Conservation (phyloP, 345 rosid genomes). For the Psidium friedrichsthalianum region DNA sequence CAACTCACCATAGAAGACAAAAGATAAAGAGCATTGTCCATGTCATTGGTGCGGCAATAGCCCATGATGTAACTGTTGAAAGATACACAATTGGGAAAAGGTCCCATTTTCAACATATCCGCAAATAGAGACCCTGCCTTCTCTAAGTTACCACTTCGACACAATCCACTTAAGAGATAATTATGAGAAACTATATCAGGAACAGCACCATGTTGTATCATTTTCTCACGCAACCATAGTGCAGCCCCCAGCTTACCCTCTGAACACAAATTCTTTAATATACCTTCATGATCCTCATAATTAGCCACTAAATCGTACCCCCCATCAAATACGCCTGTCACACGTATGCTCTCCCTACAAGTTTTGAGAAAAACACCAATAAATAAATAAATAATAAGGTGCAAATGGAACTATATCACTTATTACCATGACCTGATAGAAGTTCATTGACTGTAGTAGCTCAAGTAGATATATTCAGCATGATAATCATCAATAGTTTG, state of each 20-base stretch:
- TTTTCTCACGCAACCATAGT: constrained; percentile 38
- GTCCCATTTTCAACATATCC: constrained; percentile 65
- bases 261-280: constrained; percentile 42
- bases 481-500: neutral
- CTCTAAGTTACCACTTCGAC: constrained; percentile 34
- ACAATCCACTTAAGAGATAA: constrained; percentile 49
- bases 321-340: constrained; percentile 6
- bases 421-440: neutral
- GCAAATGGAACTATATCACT: neutral
- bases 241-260: constrained; percentile 64
- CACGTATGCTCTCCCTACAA: constrained; percentile 45
- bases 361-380: neutral
- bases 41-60: constrained; percentile 31
- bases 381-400: neutral
- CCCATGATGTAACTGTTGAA: constrained; percentile 54
- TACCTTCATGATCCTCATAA: constrained; percentile 12
- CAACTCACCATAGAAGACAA: constrained; percentile 32
- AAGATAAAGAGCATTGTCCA: constrained; percentile 47
- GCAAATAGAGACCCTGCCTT: constrained; percentile 44
- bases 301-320: constrained; percentile 8
- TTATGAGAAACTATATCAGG: constrained; percentile 62
- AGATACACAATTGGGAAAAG: constrained; percentile 51
- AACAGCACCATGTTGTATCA: constrained; percentile 36
- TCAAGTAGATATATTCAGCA: neutral
- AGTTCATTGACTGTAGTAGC: neutral